Base-by-base conservation (phyloP, 192 early-diverging fungal genomes). In the Backusella westeae region DNA sequence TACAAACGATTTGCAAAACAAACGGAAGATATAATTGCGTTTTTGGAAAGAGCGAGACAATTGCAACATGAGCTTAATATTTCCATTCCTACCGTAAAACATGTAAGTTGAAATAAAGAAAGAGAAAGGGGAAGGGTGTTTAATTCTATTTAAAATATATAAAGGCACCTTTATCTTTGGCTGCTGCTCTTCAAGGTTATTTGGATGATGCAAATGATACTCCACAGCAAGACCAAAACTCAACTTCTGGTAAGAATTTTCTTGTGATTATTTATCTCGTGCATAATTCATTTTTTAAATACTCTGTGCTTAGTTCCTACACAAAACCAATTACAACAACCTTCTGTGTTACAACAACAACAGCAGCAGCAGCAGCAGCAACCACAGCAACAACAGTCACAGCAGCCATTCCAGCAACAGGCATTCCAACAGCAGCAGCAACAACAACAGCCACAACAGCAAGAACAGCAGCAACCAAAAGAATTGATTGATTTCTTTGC, bases 1-100 rank as follows among this genome's bases (percentile, higher is more conserved):
- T 95, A 95, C 83, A 94, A 94, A 74, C 85, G 75, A 21, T 95
- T 94, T 82, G 91, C 91, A 17, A 85, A 84, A 65, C 94, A 95
- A 69, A 94, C 93, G 1, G 88, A 87, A 73, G 88, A 86, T 67
- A 87, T 86, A 9, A 86, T 93, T 38, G 88, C 90, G 34, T 93
- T 93, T 71, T 89, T 95, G 71, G 84, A 90, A 38, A 85, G 89
- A 69, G 94, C 92, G 12, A 87, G 89, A 68, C 87, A 83, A 23
- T 80, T 93, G 34, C 85, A 88, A 53, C 39, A 76, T 39, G 84
- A 84, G n/a, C 83, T 94, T 41, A 83, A 90, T 23, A 87, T 94
- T 34, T 86, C 87, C 36, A 92, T 95, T 72, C 94, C 94, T 34
- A 83, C 81, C 49, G 85, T 93, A 70, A 95, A 94, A 74, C 93